Base-by-base conservation (phyloP, 192 early-diverging fungal genomes). In the Coemansia sp. region DNA sequence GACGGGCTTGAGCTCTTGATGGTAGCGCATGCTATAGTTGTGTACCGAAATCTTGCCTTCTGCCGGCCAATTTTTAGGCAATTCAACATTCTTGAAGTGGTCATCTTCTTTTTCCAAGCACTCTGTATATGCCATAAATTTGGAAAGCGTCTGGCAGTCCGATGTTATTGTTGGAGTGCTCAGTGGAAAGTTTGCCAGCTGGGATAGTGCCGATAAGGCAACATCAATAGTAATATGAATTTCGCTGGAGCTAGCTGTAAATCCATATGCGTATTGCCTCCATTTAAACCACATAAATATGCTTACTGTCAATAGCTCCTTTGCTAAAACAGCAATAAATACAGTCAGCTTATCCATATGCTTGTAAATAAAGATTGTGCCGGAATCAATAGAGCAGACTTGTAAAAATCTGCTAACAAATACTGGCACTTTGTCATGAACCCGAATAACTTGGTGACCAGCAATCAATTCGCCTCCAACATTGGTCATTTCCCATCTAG, bases 101-200 rank as follows among this genome's bases (percentile, higher is more conserved):
- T 86, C 64, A 0, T 81, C 67, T 56, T 96, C 93, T 52, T 91
- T 83, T 2, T 18, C 50, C 44, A 68, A 39, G 7, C 47, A 20
- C 21, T 65, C 54, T 5, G 60, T 21, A n/a, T 57, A 68, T 0
- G 39, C 55, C 31, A 57, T 49, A 19, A 49, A 68, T 14, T 53
- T 46, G 19, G 57, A 45, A 26, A 66, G 44, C 10, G 20, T 28
- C 5, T 41, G 45, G 2, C 41, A 26, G 10, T 7, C 7, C 16
- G 28, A 13, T 1, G n/a, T 30, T 8, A 49, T 18, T 4, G 11
- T 12, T 0, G 45, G 19, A 11, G 20, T 48, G 5, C n/a, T 15
- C n/a, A 53, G 10, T 1, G 50, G 18, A 5, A 65, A 14, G 3
- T 50, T 36, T 3, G 49, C 44, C 4, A 65, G 28, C 36, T 53